Evolutionary conservation across 768 basidiomycete genomes (phyloP), one percentile per base, ranked within the genome.

Genomic region (Boletus rubroflammeus): DNA sequence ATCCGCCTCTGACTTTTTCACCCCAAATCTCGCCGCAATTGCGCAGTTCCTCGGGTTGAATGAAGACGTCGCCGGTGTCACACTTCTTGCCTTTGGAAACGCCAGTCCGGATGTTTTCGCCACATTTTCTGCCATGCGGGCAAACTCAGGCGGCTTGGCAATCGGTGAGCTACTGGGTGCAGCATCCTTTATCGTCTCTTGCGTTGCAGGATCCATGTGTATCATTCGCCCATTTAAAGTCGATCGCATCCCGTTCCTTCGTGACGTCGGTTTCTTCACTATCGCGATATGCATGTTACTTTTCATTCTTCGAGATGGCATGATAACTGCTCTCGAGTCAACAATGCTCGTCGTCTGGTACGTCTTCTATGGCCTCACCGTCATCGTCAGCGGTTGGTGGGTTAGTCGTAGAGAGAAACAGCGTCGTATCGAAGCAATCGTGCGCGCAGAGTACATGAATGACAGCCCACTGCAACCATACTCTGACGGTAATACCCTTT

Each of bases 181-280:
- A 2, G 95, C 96, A 0, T 81, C 91, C 2, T 99, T 99, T 75
- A 95, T 99, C 70, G 86, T 92, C 21, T 93, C 93, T 2, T 93
- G 94, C 63, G 97, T 99, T 23, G 96, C 93, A 13, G 97, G 97
- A 8, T 88, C 90, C n/a, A 96, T 99, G 87, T 94, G 92, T 62
- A 85, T 98, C 70, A 93, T 98, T 72, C 90, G 88, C 54, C 95
- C 96, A 0, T 99, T 99, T 73, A 81, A 83, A 60, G 93, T 98
- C 28, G 76, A 86, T 32, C 83, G 77, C 0, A 75, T 77, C 17
- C 86, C 90, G 0, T 99, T 98, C 74, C 72, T 98, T 11, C 87
- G 97, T 36, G 97, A 99, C 69, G 90, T 96, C 31, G 86, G 90
- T 6, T 98, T 98, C 78, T 98, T 98, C 73, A 84, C 89, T n/a